Evolutionary conservation across 192 early-diverging fungal species (phyloP).

Genomic region (Coemansia sp.): DNA sequence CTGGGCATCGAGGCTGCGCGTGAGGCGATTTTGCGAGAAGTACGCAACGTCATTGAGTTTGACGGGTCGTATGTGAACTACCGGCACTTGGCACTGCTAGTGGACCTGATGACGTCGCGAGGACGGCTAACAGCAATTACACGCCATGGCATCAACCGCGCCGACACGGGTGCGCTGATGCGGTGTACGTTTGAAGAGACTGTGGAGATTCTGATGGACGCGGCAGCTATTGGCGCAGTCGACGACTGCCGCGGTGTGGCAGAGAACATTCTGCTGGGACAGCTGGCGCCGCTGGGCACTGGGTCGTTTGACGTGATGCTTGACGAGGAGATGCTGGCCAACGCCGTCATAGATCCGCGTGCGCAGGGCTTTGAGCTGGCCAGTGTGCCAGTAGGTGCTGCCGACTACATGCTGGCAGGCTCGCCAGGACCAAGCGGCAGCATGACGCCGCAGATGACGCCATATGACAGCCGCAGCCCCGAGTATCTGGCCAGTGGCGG

Average conservation of each 20-base stretch:
- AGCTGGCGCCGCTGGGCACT: constrained; percentile 93
- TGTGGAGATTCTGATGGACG: constrained; percentile 96
- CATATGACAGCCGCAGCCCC: constrained; percentile 73
- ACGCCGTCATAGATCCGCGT: constrained; percentile 60
- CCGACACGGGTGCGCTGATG: constrained; percentile 91
- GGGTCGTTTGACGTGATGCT: constrained; percentile 91
- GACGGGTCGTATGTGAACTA: constrained; percentile 99
- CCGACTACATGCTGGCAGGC: constrained; percentile 55
- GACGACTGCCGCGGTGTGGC: constrained; percentile 97
- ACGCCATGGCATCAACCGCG: constrained; percentile 96
- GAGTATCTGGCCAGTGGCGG: constrained; percentile 58
- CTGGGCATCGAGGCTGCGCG: constrained; percentile 98
- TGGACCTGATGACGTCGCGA: constrained; percentile 94
- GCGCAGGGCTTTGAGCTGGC: constrained; percentile 56
- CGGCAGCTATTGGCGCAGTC: constrained; percentile 83
- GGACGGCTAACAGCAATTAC: constrained; percentile 96
- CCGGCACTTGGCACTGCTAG: constrained; percentile 90
- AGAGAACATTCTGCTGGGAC: constrained; percentile 96
- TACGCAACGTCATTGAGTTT: constrained; percentile 90
- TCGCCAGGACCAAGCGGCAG: constrained; percentile 58
- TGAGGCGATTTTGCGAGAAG: constrained; percentile 81
- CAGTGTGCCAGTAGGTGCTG: constrained; percentile 51
- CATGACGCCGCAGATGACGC: constrained; percentile 76
- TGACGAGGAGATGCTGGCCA: constrained; percentile 86
- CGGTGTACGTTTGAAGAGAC: constrained; percentile 98